Base-by-base conservation (phyloP, 2,329 filamentous ascomycete genomes). In the Diaporthe batatas region DNA sequence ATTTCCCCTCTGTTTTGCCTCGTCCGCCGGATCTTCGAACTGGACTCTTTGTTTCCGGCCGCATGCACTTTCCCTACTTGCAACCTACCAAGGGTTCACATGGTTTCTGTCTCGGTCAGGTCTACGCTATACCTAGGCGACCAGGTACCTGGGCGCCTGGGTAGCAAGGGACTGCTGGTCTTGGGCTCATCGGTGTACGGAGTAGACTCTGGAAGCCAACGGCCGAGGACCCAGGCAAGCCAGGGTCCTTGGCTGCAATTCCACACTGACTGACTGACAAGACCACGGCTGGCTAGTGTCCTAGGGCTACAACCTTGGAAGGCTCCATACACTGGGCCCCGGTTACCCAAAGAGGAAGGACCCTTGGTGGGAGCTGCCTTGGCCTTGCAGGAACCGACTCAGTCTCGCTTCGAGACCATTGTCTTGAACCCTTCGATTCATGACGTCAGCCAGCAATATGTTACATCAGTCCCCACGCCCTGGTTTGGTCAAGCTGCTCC, bases 361-460 rank as follows among this genome's bases (percentile, higher is more conserved):
- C 62, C 62, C 62, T 53, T 36, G 62, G 32, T 51, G 18, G 44
- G 34, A 44, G 32, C 62, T 67, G 62, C 62, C 62, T 67, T 53
- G 62, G 62, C 62, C 62, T 67, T 67, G 62, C 62, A 67, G 62
- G 47, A 53, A 53, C 62, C 62, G 21, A 67, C 23, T 67, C 44
- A 67, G 62, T 67, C 47, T 67, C n/a, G 34, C 32, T 67, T 67
- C 32, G 7, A 53, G 47, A 53, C 10, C 47, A 67, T 6, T 39
- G 62, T 67, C 62, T 53, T 67, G 47, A 65, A 53, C 62, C 32
- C 62, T 67, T 65, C 47, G 44, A 25, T 39, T 53, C 1, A 51
- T 67, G 62, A 67, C 62, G 62, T 67, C 62, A 67, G 23, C 4
- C n/a, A 39, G 47, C 62, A 36, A 53, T 47, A 47, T 53, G 6